A percentile compares a stretch with the other conserved stretches of the same genome.
phyloP scores from a whole-genome alignment of 805 yeast genomes.

The Lipomyces kockii region DNA sequence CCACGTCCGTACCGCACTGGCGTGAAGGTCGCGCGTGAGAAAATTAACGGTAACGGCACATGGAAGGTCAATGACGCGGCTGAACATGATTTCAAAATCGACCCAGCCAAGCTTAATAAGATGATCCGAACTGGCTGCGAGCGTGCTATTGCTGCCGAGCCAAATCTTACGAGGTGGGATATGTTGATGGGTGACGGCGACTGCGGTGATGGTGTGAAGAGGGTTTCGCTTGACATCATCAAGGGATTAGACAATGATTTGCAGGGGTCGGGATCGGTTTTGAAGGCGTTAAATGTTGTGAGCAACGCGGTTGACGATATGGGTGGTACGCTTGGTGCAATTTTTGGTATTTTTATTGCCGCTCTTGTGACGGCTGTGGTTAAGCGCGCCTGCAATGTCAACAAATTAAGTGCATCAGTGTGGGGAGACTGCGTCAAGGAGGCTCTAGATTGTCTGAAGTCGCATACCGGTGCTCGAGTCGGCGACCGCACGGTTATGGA shows the following conservation, averaged over 20 bases:
- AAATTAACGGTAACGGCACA: conserved; percentile 3
- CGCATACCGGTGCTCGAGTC: conserved; percentile 82
- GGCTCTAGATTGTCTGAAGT: conserved; percentile 76
- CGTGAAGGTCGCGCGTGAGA: neutral
- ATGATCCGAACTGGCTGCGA: conserved; percentile 57
- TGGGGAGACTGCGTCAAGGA: conserved; percentile 43
- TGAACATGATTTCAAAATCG: conserved; percentile 14
- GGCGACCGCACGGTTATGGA: conserved; percentile 92
- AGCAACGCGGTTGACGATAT: conserved; percentile 85
- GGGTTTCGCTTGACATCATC: conserved; percentile 76
- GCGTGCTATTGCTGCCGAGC: conserved; percentile 65
- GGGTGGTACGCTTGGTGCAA: conserved; percentile 98
- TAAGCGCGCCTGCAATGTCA: conserved; percentile 4
- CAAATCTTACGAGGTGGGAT: conserved; percentile 81
- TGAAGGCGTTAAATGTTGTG: conserved; percentile 46
- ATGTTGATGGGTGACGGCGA: conserved; percentile 96
- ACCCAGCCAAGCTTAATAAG: conserved; percentile 16
- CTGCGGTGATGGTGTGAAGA: conserved; percentile 87
- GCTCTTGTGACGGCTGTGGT: conserved; percentile 58
- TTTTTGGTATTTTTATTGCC: conserved; percentile 82
- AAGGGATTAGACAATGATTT: conserved; percentile 52
- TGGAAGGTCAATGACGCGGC: neutral
- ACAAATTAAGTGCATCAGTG: conserved; percentile 22
- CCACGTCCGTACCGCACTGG: conserved; percentile 21
- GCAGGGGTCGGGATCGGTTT: conserved; percentile 60